phyloP scores from a whole-genome alignment of 495 filamentous ascomycete genomes.

The Trichoderma erinaceum region DNA sequence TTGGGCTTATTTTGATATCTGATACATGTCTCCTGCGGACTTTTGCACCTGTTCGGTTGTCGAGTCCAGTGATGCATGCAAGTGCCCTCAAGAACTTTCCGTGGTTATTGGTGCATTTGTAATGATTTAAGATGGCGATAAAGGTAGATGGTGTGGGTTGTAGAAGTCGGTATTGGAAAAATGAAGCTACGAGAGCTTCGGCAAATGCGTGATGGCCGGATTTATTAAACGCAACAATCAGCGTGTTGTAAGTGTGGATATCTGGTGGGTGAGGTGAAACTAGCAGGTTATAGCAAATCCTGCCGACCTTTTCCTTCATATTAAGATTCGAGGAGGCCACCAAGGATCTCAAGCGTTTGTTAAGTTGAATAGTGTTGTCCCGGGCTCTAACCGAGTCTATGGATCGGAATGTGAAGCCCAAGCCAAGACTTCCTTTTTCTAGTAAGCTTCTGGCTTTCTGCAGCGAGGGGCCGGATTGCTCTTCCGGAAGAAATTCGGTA shows the following conservation, averaged over 20 bases:
- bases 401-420: not conserved
- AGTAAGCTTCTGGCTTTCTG: not conserved
- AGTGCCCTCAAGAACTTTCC: conserved; percentile 1
- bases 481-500: not conserved
- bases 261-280: conserved; percentile 50
- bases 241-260: conserved; percentile 59
- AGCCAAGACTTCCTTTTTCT: not conserved
- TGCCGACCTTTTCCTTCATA: conserved; percentile 38
- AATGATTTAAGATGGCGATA: conserved; percentile 51
- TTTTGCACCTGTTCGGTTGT: conserved; percentile 23
- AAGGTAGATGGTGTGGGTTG: conserved; percentile 49
- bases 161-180: conserved; percentile 40
- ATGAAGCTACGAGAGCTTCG: conserved; percentile 47
- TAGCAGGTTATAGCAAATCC: conserved; percentile 64
- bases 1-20: conserved; percentile 8
- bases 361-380: not conserved
- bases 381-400: not conserved
- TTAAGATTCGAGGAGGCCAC: not conserved
- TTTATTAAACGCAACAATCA: conserved; percentile 53
- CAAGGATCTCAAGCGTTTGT: conserved; percentile 1
- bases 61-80: conserved; percentile 29
- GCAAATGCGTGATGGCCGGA: conserved; percentile 46
- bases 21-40: conserved; percentile 18
- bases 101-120: conserved; percentile 28
- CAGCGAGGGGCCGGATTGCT: not conserved